phyloP scores from a whole-genome alignment of 2,329 filamentous ascomycete genomes.

The Chaetomium olivaceum region DNA sequence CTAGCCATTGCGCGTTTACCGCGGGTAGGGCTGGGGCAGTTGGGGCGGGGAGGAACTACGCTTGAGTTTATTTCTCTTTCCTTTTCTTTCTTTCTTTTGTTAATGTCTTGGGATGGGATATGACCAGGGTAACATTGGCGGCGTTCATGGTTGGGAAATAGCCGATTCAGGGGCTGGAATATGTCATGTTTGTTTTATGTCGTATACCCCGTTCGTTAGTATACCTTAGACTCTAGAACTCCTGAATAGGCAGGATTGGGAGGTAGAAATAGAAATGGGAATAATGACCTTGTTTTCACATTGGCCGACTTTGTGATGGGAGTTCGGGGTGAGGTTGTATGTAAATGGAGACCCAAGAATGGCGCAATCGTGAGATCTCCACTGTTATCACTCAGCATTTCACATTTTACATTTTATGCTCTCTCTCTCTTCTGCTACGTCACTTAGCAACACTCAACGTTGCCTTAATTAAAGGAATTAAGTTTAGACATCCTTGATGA shows the following conservation, averaged over 20 bases:
- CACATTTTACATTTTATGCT: background rate
- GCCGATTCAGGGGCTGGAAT: conserved; percentile 2
- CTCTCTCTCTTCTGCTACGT: background rate
- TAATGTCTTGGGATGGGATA: background rate
- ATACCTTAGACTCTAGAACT: background rate
- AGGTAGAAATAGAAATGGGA: background rate
- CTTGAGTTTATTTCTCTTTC: conserved; percentile 30
- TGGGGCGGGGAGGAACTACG: conserved; percentile 43
- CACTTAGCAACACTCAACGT: too few relatives aligned
- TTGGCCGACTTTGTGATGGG: background rate
- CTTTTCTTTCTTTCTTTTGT: background rate
- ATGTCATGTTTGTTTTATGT: background rate
- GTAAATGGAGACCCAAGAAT: background rate
- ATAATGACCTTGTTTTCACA: background rate
- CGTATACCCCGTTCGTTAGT: conserved; percentile 2
- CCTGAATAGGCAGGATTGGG: background rate
- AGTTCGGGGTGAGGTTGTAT: background rate
- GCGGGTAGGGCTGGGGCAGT: conserved; percentile 39
- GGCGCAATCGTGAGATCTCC: background rate
- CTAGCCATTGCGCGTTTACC: conserved; percentile 50
- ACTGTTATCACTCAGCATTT: background rate
- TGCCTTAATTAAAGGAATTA: too few relatives aligned
- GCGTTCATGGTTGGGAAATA: background rate
- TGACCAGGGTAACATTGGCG: background rate
- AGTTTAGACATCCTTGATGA: background rate